Percentiles rank a stretch among this genome's conserved stretches.
Evolutionary conservation across 805 yeast genomes (phyloP).

Genomic region (Saccharomyces jurei): DNA sequence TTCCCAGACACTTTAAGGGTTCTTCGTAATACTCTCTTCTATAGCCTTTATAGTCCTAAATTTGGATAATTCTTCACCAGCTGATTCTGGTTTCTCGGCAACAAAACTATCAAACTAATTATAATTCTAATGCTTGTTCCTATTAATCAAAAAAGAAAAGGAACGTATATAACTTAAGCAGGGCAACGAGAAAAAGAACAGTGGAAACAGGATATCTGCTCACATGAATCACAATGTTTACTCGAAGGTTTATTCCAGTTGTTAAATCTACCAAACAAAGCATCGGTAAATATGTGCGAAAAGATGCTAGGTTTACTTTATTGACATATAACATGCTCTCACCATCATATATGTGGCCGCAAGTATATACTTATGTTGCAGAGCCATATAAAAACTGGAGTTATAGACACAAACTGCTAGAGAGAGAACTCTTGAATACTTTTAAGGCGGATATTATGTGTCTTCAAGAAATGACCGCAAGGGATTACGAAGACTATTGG

Average conservation of each 20-base stretch:
- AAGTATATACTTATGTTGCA: slow-evolving; percentile 45
- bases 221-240: slow-evolving; percentile 1
- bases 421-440: slow-evolving; percentile 27
- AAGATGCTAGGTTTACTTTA: slow-evolving; percentile 25
- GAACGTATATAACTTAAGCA: background rate
- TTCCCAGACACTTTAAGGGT: background rate
- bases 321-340: slow-evolving; percentile 42
- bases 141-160: background rate
- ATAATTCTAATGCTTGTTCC: background rate
- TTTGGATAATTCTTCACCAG: background rate
- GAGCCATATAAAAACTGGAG: slow-evolving; percentile 41
- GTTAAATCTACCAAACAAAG: background rate
- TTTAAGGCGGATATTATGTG: slow-evolving; percentile 52
- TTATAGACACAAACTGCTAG: slow-evolving; percentile 39
- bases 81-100: background rate
- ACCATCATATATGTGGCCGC: slow-evolving; percentile 53
- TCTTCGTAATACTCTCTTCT: background rate
- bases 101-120: background rate
- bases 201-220: background rate
- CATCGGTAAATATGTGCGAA: slow-evolving; percentile 1
- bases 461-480: slow-evolving; percentile 44
- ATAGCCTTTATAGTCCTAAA: background rate
- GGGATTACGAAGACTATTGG: slow-evolving; percentile 38
- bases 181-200: background rate
- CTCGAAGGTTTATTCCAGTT: slow-evolving; percentile 3